phyloP scores from a whole-genome alignment of 345 rosid species.

The Cardamine occulta region DNA sequence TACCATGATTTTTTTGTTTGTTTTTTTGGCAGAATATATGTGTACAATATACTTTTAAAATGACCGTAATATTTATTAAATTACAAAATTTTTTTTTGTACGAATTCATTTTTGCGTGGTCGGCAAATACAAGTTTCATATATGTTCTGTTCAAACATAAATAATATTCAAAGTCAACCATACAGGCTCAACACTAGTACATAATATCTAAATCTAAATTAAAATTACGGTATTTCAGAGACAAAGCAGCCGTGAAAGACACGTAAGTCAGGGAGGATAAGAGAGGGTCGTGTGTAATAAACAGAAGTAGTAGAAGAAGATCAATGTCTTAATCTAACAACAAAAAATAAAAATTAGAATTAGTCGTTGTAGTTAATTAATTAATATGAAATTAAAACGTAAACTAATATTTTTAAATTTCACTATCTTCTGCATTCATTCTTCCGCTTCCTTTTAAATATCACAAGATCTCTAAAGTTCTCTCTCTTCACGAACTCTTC shows the following conservation, averaged over 20 bases:
- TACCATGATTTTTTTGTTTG: too few species aligned
- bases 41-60: neutral
- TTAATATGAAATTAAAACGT: neutral
- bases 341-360: neutral
- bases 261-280: conserved; percentile 31
- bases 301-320: conserved; percentile 10
- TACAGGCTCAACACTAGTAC: conserved; percentile 19
- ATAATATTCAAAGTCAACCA: conserved; percentile 29
- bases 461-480: conserved; percentile 59
- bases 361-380: neutral
- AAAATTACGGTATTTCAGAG: neutral
- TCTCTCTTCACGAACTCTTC: conserved; percentile 1
- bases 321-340: conserved; percentile 42
- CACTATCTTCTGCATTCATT: conserved; percentile 13
- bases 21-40: too few species aligned
- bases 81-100: neutral
- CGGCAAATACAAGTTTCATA: conserved; percentile 24
- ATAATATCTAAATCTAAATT: neutral
- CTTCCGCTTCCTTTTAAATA: conserved; percentile 34
- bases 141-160: conserved; percentile 34
- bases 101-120: neutral
- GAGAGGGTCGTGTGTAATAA: conserved; percentile 25
- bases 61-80: neutral
- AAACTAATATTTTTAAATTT: neutral
- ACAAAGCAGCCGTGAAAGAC: conserved; percentile 39